phyloP scores from a whole-genome alignment of 176 grass and related monocot species.

The Musa itinerans region DNA sequence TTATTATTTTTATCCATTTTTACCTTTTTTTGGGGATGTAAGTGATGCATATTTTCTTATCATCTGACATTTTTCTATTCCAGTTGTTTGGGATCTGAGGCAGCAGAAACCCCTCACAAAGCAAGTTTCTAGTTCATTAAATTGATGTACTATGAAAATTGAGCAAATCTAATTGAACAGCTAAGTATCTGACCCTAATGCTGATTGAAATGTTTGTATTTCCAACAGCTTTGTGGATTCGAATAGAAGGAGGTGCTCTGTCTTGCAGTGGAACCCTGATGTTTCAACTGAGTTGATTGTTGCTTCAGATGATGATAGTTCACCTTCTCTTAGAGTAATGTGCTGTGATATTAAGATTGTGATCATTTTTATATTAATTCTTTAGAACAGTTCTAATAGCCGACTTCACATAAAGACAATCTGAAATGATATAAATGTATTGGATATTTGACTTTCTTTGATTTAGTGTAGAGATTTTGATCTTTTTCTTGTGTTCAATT shows the following conservation, averaged over 20 bases:
- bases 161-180: no score
- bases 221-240: constrained; percentile 83
- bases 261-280: constrained; percentile 97
- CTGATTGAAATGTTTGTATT: constrained; percentile 9
- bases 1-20: not conserved
- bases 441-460: not conserved
- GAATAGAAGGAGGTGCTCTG: constrained; percentile 77
- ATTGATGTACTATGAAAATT: not conserved
- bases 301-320: constrained; percentile 92
- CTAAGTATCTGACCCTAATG: no score
- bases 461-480: not conserved
- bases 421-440: not conserved
- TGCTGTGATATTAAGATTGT: not conserved
- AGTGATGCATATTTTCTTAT: constrained; percentile 25
- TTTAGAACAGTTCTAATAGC: not conserved
- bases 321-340: constrained; percentile 86
- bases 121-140: constrained; percentile 30
- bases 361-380: not conserved
- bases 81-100: constrained; percentile 99
- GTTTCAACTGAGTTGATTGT: constrained; percentile 84
- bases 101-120: constrained; percentile 75
- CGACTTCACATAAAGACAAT: not conserved
- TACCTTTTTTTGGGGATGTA: not conserved
- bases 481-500: not conserved
- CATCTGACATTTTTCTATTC: constrained; percentile 13